Evolutionary conservation across 2,329 filamentous ascomycete genomes (phyloP).

Genomic region (Calonectria naviculata): DNA sequence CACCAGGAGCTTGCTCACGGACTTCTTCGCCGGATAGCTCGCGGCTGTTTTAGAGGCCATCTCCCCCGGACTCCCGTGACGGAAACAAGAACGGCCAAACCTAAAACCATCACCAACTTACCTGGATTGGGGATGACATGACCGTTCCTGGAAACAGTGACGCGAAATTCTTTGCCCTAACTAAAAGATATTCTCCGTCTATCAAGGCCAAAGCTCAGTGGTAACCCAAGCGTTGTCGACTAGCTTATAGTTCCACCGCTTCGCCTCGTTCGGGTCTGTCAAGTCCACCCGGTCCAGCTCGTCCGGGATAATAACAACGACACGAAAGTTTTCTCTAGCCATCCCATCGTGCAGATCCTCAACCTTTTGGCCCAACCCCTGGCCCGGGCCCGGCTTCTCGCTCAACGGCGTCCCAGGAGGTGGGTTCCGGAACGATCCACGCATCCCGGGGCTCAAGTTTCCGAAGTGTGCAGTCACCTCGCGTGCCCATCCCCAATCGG

Average conservation of each 20-base stretch:
- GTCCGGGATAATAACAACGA: conserved; percentile 83
- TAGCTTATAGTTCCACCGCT: conserved; percentile 76
- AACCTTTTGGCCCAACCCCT: conserved; percentile 71
- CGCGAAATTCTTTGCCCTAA: background rate
- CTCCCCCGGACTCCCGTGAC: background rate
- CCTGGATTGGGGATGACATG: background rate
- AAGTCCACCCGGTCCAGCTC: conserved; percentile 82
- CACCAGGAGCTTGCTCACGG: background rate
- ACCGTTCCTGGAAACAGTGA: background rate
- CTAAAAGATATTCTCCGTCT: background rate
- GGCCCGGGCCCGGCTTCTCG: conserved; percentile 55
- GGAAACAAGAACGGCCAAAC: background rate
- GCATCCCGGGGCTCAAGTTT: conserved; percentile 84
- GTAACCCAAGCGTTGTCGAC: conserved; percentile 70
- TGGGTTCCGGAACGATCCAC: conserved; percentile 80
- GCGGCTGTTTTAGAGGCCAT: background rate
- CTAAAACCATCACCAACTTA: background rate
- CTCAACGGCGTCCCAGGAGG: conserved; percentile 72
- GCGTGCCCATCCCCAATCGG: conserved; percentile 79
- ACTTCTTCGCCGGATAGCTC: background rate
- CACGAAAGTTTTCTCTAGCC: conserved; percentile 81
- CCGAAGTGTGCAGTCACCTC: conserved; percentile 92
- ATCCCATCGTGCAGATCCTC: conserved; percentile 76
- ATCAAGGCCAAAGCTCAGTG: conserved; percentile 75
- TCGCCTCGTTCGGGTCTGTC: conserved; percentile 70